Conservation (phyloP, 2,329 filamentous ascomycete species). For the Diplodia intermedia region DNA sequence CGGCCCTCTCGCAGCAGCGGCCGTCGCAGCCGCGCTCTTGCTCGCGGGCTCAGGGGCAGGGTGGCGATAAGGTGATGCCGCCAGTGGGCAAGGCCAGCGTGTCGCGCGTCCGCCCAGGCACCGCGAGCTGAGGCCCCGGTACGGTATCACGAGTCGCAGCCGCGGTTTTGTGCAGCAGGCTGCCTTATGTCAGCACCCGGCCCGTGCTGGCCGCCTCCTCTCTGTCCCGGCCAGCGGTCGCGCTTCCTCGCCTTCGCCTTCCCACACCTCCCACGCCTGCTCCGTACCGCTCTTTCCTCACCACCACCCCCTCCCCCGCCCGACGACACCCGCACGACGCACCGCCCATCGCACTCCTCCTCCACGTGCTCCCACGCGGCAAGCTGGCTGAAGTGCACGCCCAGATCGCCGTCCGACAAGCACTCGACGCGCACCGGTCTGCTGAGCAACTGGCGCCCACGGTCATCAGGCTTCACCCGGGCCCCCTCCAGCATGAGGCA, state of each 20-base stretch:
- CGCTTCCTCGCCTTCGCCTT: constrained; percentile 28
- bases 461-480: constrained; percentile 27
- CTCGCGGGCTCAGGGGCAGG: constrained; percentile 20
- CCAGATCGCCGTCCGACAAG: constrained; percentile 24
- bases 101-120: constrained; percentile 22
- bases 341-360: neutral
- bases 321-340: constrained; percentile 25
- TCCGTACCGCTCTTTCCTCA: constrained; percentile 26
- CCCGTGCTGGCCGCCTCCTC: constrained; percentile 29
- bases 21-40: constrained; percentile 7
- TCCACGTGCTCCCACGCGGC: constrained; percentile 13
- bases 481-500: constrained; percentile 33
- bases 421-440: constrained; percentile 33
- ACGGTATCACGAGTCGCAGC: constrained; percentile 25
- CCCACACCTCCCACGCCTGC: constrained; percentile 25
- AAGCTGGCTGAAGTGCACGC: constrained; percentile 25
- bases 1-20: constrained; percentile 4
- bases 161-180: constrained; percentile 21
- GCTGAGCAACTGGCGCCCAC: constrained; percentile 32
- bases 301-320: constrained; percentile 20
- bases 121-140: constrained; percentile 6
- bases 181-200: constrained; percentile 24
- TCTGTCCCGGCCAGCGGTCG: constrained; percentile 29
- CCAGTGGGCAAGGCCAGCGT: constrained; percentile 14
- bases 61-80: constrained; percentile 28